Base-by-base conservation (phyloP, 2,329 filamentous ascomycete species). In the Exutisphaerella laricina region DNA sequence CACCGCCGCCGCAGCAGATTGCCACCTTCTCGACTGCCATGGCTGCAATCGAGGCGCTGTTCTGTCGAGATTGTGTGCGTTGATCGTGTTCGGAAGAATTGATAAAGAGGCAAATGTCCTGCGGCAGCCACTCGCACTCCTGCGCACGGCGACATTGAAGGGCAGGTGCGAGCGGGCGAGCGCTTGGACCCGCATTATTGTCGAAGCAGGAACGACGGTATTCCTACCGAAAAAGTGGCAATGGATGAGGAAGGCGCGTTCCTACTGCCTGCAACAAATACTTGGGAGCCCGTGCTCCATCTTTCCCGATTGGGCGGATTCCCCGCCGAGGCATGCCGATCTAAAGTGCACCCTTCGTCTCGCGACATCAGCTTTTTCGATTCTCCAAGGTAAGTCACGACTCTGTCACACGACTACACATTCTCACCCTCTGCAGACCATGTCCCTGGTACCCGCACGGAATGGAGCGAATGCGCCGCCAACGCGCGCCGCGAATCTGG, bases 391-490 rank as follows among this genome's bases (percentile, higher is more conserved):
- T 51, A 48, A 49, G 48, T 51, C 22, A 39, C 45, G 39, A 50
- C 29, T 1, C 23, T 22, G 10, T 16, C 32, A 8, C 20, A 40
- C 21, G 41, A n/a, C 34, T 28, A 31, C 41, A 36, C 28, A 26
- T 48, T 41, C 46, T 50, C 23, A 48, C 33, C 6, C 25, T 23
- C 18, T 12, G 9, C 45, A 48, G 45, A 49, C 26, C 22, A 63
- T 63, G 60, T 61, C 60, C 31, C 57, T 63, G 16, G 44, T 61
- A 33, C 58, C 57, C 21, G 56, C 60, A 18, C 56, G 60, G 25
- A 63, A 63, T 35, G 60, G 59, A 22, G 59, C 59, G 25, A 61
- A 63, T 37, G 58, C 45, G 23, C 60, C 60, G 5, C 60, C 59
- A n/a, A 48, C 53, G 21, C 56, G 58, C 39, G 47, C 50, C 16